A percentile compares a stretch with the other conserved stretches of the same genome.
phyloP scores from a whole-genome alignment of 768 basidiomycete species.

The Suillus alpinus region DNA sequence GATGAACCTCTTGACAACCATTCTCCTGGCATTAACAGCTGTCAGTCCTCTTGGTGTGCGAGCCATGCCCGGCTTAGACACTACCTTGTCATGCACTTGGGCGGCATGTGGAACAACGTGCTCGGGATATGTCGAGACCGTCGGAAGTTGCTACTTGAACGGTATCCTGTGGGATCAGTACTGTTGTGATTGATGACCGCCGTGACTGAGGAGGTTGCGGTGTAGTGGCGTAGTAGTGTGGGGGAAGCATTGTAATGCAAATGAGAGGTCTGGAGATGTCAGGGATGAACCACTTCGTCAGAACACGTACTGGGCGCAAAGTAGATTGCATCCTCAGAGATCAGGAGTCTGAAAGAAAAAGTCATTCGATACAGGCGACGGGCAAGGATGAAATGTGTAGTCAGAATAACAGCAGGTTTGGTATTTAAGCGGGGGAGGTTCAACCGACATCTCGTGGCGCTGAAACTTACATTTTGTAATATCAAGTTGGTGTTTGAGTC shows the following conservation, averaged over 20 bases:
- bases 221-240: background rate
- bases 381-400: slow-evolving; percentile 27
- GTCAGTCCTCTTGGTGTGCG: background rate
- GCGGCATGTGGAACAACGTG: slow-evolving; percentile 4
- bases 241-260: background rate
- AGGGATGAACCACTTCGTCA: background rate
- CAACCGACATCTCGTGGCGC: background rate
- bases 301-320: background rate
- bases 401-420: slow-evolving; percentile 14
- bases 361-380: slow-evolving; percentile 25
- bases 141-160: background rate
- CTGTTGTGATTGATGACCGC: slow-evolving; percentile 1
- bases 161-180: background rate
- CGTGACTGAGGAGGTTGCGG: background rate
- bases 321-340: background rate
- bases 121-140: background rate
- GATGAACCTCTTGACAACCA: background rate
- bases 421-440: background rate
- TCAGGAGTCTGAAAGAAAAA: background rate
- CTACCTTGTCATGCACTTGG: slow-evolving; percentile 7
- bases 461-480: background rate
- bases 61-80: background rate
- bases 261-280: background rate
- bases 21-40: background rate
- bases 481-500: background rate